These are phyloP conservation scores for Coemansia sp. DNA, from an alignment of 192 early-diverging fungal species.

Conservation along the genomic window DNA sequence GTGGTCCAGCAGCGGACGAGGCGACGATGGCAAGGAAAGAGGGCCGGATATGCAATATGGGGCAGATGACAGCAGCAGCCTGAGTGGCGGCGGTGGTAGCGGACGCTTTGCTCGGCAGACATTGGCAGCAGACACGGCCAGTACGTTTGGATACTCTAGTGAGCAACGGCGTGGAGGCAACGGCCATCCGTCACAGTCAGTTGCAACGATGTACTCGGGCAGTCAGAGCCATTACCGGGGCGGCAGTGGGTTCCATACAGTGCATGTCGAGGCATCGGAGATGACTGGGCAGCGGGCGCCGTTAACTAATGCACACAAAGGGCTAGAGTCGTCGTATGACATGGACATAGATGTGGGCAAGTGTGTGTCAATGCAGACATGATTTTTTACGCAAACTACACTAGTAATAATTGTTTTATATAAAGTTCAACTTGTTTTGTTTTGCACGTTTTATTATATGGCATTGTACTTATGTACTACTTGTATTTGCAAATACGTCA, in stretches of 20 bases:
- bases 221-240: not conserved
- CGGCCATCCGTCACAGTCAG: conserved; percentile 17
- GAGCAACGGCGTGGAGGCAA: not conserved
- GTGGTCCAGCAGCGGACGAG: conserved; percentile 22
- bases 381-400: not conserved
- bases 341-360: conserved; percentile 34
- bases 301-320: conserved; percentile 5
- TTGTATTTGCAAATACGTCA: no score
- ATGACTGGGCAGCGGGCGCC: not conserved
- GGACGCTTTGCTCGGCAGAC: not conserved
- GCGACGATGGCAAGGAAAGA: conserved; percentile 10
- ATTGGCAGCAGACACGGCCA: not conserved
- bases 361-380: conserved; percentile 31
- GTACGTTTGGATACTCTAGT: not conserved
- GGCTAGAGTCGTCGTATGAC: conserved; percentile 12
- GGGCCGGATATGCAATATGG: not conserved
- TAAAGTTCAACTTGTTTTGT: no score
- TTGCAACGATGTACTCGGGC: conserved; percentile 5
- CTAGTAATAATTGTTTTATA: no score
- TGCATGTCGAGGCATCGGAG: conserved; percentile 5
- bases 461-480: no score
- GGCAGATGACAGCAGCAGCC: conserved; percentile 8
- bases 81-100: not conserved
- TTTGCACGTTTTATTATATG: no score
- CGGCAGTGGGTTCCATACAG: conserved; percentile 2